Evolutionary conservation across 208 protist genomes (phyloP).

Genomic region (Strigomonas galati): DNA sequence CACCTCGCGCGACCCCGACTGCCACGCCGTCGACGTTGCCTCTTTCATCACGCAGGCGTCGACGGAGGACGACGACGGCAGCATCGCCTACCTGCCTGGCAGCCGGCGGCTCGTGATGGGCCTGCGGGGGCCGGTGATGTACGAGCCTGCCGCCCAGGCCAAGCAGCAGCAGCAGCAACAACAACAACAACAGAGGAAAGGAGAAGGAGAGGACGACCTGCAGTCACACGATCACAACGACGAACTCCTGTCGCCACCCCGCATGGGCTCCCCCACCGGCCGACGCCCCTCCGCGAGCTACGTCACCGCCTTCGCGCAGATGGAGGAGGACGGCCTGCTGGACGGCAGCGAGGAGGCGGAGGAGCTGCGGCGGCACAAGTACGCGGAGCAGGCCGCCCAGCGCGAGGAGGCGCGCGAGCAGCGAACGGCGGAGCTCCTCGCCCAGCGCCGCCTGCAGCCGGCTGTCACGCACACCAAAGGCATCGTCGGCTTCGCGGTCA

Average conservation of each 20-base stretch:
- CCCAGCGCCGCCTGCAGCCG: constrained; percentile 30
- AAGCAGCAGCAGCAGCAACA: constrained; percentile 10
- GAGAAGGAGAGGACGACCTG: constrained; percentile 7
- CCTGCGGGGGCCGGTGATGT: constrained; percentile 67
- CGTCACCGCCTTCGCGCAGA: neutral
- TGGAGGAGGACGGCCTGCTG: constrained; percentile 1
- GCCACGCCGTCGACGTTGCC: constrained; percentile 56
- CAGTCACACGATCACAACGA: neutral
- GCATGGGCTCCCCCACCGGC: neutral
- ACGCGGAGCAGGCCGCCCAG: neutral
- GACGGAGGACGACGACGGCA: constrained; percentile 58
- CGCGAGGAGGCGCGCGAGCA: constrained; percentile 14
- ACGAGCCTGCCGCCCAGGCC: constrained; percentile 25
- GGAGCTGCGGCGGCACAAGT: constrained; percentile 10
- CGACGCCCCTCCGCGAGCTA: constrained; percentile 5
- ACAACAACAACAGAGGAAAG: neutral
- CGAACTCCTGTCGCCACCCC: neutral
- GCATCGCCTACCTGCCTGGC: constrained; percentile 48
- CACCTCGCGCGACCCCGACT: constrained; percentile 32
- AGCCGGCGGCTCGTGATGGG: constrained; percentile 50
- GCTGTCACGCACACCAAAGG: constrained; percentile 40
- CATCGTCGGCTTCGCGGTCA: constrained; percentile 36
- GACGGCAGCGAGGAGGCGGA: neutral
- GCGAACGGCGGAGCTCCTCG: constrained; percentile 13
- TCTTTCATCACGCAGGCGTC: constrained; percentile 58